A percentile compares a stretch with the other conserved stretches of the same genome.
Conservation (phyloP, 2,329 filamentous ascomycete species). For the Hypoxylon sp. region DNA sequence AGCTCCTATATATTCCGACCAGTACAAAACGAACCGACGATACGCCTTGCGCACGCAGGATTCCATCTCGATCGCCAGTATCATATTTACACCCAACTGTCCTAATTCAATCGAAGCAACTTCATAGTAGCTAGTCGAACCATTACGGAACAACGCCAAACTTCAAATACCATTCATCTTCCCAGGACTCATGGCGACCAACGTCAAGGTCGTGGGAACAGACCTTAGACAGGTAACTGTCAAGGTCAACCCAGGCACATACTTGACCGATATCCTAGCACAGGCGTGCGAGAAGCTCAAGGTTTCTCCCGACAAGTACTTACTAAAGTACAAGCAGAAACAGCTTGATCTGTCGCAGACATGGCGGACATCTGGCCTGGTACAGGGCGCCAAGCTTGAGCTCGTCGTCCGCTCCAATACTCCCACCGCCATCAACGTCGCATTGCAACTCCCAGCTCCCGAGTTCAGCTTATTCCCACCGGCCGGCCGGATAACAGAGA, state of each 20-base stretch:
- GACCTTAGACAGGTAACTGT: conserved; percentile 79
- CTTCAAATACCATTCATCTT: background rate
- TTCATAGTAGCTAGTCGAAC: background rate
- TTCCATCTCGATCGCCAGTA: no score
- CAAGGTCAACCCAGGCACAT: conserved; percentile 83
- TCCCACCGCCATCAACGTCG: conserved; percentile 84
- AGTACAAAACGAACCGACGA: conserved; percentile 2
- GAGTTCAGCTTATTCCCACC: conserved; percentile 68
- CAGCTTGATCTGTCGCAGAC: conserved; percentile 84
- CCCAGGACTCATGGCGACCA: conserved; percentile 72
- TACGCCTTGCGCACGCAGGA: no score
- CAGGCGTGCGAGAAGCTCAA: conserved; percentile 88
- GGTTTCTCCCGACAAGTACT: conserved; percentile 74
- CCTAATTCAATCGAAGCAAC: background rate
- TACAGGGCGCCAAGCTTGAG: conserved; percentile 88
- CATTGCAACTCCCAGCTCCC: conserved; percentile 80
- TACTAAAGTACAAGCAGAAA: conserved; percentile 89
- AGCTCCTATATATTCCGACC: conserved; percentile 25
- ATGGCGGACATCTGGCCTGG: conserved; percentile 82
- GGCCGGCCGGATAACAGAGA: conserved; percentile 77
- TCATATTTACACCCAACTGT: background rate
- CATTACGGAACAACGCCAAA: background rate
- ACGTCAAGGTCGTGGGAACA: conserved; percentile 86
- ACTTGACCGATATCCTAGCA: conserved; percentile 83
- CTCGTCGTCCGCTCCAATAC: conserved; percentile 88